A percentile compares a stretch with the other conserved stretches of the same genome.
These are phyloP conservation scores for Aspergillus brasiliensis DNA, from an alignment of 2,329 filamentous ascomycete genomes.

Conservation along the genomic window DNA sequence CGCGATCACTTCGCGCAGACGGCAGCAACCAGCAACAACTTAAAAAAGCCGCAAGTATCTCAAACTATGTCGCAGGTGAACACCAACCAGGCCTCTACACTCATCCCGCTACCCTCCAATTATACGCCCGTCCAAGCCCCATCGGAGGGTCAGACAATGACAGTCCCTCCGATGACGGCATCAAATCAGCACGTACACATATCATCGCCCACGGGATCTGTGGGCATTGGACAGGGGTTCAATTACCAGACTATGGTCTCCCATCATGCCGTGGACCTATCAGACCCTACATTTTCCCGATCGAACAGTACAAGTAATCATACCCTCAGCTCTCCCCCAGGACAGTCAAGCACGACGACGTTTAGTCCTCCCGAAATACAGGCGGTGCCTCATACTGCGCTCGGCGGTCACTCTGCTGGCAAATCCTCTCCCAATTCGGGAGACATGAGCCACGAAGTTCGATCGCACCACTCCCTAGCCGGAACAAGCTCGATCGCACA, in stretches of 20 bases:
- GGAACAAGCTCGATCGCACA: conserved; percentile 20
- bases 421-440: conserved; percentile 18
- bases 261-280: conserved; percentile 23
- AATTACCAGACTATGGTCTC: conserved; percentile 30
- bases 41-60: background rate
- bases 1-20: conserved; percentile 49
- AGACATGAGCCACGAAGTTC: conserved; percentile 19
- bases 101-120: conserved; percentile 15
- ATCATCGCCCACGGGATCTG: conserved; percentile 30
- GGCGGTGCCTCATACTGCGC: conserved; percentile 20
- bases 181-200: conserved; percentile 24
- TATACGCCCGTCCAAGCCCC: conserved; percentile 7
- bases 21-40: conserved; percentile 23
- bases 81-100: conserved; percentile 3
- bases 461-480: conserved; percentile 14
- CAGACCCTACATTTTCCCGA: conserved; percentile 30
- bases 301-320: conserved; percentile 32
- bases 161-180: conserved; percentile 13
- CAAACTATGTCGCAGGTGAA: conserved; percentile 18
- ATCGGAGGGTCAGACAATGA: conserved; percentile 9
- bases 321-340: conserved; percentile 30
- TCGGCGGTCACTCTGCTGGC: conserved; percentile 15
- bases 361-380: conserved; percentile 32
- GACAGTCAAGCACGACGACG: conserved; percentile 23
- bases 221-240: conserved; percentile 22